phyloP scores from a whole-genome alignment of 164 flowering plant genomes.

The Nymphaea colorata region DNA sequence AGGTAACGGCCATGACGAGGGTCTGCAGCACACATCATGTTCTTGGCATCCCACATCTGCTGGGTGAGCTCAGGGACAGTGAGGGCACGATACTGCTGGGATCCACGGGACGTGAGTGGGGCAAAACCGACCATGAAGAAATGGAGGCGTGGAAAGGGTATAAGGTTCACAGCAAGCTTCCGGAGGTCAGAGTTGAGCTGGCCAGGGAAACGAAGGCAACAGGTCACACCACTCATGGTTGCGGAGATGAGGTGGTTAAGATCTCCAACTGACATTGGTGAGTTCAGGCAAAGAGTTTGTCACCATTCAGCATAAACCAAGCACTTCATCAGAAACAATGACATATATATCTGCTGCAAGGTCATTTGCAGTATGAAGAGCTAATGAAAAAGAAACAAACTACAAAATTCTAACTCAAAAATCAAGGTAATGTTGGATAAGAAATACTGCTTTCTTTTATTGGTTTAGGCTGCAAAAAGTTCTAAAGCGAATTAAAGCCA shows the following conservation, averaged over 20 bases:
- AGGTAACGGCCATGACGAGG: conserved; percentile 2
- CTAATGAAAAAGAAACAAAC: not conserved
- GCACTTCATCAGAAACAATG: not conserved
- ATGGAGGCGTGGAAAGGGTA: no score
- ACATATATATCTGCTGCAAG: not conserved
- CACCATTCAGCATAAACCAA: not conserved
- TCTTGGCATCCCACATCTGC: conserved; percentile 4
- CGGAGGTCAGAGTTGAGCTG: no score
- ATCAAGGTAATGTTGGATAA: not conserved
- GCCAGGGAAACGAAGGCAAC: no score
- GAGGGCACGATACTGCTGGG: not conserved
- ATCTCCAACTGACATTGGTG: not conserved
- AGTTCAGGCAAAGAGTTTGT: not conserved
- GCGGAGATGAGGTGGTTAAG: no score
- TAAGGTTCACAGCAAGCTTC: no score
- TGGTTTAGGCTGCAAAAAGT: no score
- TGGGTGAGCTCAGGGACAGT: not conserved
- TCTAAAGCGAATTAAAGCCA: no score
- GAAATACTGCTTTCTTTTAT: not conserved
- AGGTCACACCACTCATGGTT: no score
- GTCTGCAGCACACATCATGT: conserved; percentile 2
- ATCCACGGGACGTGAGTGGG: not conserved
- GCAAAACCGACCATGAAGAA: conserved; percentile 1
- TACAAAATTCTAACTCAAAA: not conserved
- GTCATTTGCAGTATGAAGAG: not conserved